Percentiles rank a stretch among this genome's conserved stretches.
Evolutionary conservation across 345 rosid genomes (phyloP).

Genomic region (Populus nigra): DNA sequence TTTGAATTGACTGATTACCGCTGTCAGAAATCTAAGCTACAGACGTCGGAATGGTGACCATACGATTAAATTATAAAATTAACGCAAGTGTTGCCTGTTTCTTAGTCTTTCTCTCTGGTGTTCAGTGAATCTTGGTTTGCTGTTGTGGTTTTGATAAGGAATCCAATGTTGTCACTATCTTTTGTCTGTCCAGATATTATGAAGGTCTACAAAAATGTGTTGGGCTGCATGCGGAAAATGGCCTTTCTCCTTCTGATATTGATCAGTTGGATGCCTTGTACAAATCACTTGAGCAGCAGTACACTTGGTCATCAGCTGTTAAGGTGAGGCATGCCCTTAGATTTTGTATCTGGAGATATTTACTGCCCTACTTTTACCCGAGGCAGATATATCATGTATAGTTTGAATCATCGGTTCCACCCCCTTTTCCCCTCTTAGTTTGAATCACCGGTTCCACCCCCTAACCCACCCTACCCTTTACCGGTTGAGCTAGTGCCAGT

Average conservation of each 20-base stretch:
- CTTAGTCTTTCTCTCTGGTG: not conserved
- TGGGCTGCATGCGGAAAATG: conserved; percentile 55
- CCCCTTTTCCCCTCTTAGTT: not conserved
- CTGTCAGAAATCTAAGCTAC: not conserved
- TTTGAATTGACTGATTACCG: not conserved
- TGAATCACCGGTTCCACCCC: not conserved
- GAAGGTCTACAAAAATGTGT: conserved; percentile 90
- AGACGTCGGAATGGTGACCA: not conserved
- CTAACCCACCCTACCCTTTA: not conserved
- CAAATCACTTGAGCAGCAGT: conserved; percentile 67
- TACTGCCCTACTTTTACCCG: not conserved
- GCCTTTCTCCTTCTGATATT: conserved; percentile 72
- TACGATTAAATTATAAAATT: not conserved
- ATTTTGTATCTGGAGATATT: not conserved
- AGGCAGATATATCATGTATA: not conserved
- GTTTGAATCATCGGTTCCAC: not conserved
- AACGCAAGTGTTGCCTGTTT: not conserved
- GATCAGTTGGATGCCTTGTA: conserved; percentile 71
- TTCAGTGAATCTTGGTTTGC: not conserved
- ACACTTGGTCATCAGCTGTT: conserved; percentile 87
- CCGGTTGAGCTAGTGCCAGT: not conserved
- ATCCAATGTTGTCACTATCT: conserved; percentile 1
- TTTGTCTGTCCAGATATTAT: conserved; percentile 56
- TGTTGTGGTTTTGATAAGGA: not conserved
- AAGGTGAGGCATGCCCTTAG: conserved; percentile 52